Evolutionary conservation across 768 basidiomycete genomes (phyloP).

Genomic region (Suillus decipiens): DNA sequence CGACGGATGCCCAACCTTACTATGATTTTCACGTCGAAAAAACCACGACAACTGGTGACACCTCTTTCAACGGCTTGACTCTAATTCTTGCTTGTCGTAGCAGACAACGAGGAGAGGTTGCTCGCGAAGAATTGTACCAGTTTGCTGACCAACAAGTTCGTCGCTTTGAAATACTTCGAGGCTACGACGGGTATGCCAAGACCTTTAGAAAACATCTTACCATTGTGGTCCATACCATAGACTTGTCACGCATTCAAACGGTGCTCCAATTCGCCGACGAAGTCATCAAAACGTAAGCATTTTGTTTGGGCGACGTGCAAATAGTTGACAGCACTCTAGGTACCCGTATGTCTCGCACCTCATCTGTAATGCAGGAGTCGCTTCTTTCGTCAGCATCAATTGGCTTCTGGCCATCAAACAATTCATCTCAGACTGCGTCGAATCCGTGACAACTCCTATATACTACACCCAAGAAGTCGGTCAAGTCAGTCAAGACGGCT

Average conservation of each 20-base stretch:
- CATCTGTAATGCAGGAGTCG: slow-evolving; percentile 78
- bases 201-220: slow-evolving; percentile 58
- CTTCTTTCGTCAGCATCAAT: slow-evolving; percentile 55
- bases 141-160: slow-evolving; percentile 58
- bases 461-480: slow-evolving; percentile 62
- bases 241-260: slow-evolving; percentile 61
- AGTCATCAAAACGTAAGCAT: slow-evolving; percentile 51
- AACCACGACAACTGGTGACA: slow-evolving; percentile 20
- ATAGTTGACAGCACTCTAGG: slow-evolving; percentile 37
- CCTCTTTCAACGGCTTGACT: slow-evolving; percentile 57
- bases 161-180: slow-evolving; percentile 32
- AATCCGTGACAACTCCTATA: slow-evolving; percentile 51
- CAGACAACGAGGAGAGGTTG: slow-evolving; percentile 59
- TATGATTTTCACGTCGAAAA: slow-evolving; percentile 19
- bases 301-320: background rate
- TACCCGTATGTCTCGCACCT: slow-evolving; percentile 82
- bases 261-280: slow-evolving; percentile 63
- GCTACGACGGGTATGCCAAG: slow-evolving; percentile 54
- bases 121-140: slow-evolving; percentile 52
- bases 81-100: slow-evolving; percentile 83
- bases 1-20: slow-evolving; percentile 54
- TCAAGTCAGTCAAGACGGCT: slow-evolving; percentile 61
- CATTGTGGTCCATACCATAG: slow-evolving; percentile 63
- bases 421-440: slow-evolving; percentile 45
- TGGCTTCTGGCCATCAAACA: slow-evolving; percentile 50